A percentile compares a stretch with the other conserved stretches of the same genome.
Evolutionary conservation across 805 yeast species (phyloP).

Genomic region (Zygoascus flipseniorum): DNA sequence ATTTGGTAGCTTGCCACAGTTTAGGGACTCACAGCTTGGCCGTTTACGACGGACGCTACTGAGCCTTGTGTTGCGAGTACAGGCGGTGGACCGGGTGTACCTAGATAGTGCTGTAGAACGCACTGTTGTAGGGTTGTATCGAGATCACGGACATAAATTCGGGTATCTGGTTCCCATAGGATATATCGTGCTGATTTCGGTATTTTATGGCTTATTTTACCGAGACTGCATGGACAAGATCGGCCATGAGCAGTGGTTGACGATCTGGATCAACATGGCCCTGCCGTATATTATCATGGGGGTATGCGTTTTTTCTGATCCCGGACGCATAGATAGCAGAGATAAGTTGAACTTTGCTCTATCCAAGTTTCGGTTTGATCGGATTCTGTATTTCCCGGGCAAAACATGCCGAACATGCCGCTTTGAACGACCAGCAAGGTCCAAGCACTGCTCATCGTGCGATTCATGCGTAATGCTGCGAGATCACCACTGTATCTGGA

Average conservation of each 20-base stretch:
- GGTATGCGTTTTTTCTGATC: slow-evolving; percentile 29
- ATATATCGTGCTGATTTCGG: slow-evolving; percentile 14
- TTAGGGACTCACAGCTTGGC: slow-evolving; percentile 20
- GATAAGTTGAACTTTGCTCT: slow-evolving; percentile 21
- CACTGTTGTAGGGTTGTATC: neutral
- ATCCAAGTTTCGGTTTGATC: slow-evolving; percentile 35
- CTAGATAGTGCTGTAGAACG: slow-evolving; percentile 13
- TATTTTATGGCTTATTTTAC: slow-evolving; percentile 12
- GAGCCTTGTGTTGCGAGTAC: slow-evolving; percentile 13
- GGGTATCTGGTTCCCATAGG: slow-evolving; percentile 19
- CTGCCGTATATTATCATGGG: slow-evolving; percentile 21
- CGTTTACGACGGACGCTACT: slow-evolving; percentile 16
- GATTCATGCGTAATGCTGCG: slow-evolving; percentile 37
- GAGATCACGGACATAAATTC: neutral
- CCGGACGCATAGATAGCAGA: slow-evolving; percentile 27
- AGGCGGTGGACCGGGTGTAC: slow-evolving; percentile 10
- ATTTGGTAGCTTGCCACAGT: slow-evolving; percentile 30
- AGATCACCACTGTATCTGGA: slow-evolving; percentile 60
- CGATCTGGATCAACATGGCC: slow-evolving; percentile 13
- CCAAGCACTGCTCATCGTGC: slow-evolving; percentile 52
- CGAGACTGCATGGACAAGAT: slow-evolving; percentile 9
- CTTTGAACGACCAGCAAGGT: slow-evolving; percentile 45
- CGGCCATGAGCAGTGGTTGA: slow-evolving; percentile 4
- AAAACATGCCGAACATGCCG: slow-evolving; percentile 42
- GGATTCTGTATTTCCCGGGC: slow-evolving; percentile 43